Evolutionary conservation across 2,329 filamentous ascomycete species (phyloP), one percentile per base, ranked within the genome.

Genomic region (Dactylellina leptospora): DNA sequence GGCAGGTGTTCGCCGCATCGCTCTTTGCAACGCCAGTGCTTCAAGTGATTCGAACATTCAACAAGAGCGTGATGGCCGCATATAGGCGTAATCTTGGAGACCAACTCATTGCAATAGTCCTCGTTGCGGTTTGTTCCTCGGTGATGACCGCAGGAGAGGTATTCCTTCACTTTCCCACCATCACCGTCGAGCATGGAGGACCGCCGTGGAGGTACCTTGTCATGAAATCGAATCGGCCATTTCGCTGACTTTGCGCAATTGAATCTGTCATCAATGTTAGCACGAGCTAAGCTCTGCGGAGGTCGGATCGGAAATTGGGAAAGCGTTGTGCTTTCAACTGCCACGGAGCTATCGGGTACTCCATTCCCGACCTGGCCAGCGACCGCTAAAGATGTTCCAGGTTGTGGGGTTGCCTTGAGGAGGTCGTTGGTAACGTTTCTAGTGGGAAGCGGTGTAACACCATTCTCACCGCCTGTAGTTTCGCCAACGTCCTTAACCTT

Each of bases 31-130:
- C 36, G 25, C 64, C 56, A 70, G 18, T 47, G 27, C 4, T 55
- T 60, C 56, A 70, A 50, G 8, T 42, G 16, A 13, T 61, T 44
- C 0, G 64, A 70, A 30, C 64, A 70, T 23, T 61, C 64, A 2
- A 70, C 56, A 11, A 61, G 51, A 0, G 64, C 48, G 5, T 38
- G 20, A 22, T 70, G 64, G 4, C 64, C 64, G 13, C 64, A 70
- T 4, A 44, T 48, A 0, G 55, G 64, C 2, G 64, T 61, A 3
- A 51, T 27, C 36, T 70, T 70, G 16, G 9, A 61, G 16, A 70
- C 56, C 3, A 60, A 23, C 50, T 70, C 64, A 13, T 60, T 60
- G 50, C 64, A 70, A 18, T 56, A 33, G 1, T 5, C 28, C 30
- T 70, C 64, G 16, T 51, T 16, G 9, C 51, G 30, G 28, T 62